phyloP scores from a whole-genome alignment of 257 asterid genomes.

The Nicotiana knightiana region DNA sequence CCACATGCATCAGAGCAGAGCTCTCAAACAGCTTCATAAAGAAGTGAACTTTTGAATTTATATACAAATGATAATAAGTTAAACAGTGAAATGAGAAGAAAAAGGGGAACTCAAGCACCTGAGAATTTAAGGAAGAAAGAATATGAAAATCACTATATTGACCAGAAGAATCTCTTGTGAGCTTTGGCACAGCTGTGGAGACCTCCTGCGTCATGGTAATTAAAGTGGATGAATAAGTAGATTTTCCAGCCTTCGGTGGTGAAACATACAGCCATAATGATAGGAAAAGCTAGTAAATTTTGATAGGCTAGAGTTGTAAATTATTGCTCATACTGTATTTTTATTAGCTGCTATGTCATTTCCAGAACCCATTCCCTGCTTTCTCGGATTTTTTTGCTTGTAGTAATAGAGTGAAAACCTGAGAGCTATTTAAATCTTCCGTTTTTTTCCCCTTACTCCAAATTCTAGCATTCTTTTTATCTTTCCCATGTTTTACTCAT shows the following conservation, averaged over 20 bases:
- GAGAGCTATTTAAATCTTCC: neutral
- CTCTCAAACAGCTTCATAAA: slow-evolving; percentile 80
- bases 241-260: neutral
- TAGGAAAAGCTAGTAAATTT: neutral
- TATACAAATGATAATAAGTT: neutral
- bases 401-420: neutral
- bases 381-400: neutral
- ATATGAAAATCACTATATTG: slow-evolving; percentile 91
- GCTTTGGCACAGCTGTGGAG: slow-evolving; percentile 70
- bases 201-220: slow-evolving; percentile 57
- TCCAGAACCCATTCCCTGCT: neutral
- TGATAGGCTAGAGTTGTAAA: neutral
- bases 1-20: slow-evolving; percentile 83
- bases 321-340: neutral
- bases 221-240: neutral
- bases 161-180: slow-evolving; percentile 87
- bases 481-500: neutral
- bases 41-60: neutral
- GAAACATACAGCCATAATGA: neutral
- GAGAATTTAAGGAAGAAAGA: slow-evolving; percentile 87
- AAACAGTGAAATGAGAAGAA: neutral
- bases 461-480: neutral
- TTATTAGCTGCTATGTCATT: neutral
- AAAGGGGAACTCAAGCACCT: slow-evolving; percentile 38
- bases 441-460: neutral